Evolutionary conservation across 2,329 filamentous ascomycete species (phyloP).

Genomic region (Pyricularia grisea): DNA sequence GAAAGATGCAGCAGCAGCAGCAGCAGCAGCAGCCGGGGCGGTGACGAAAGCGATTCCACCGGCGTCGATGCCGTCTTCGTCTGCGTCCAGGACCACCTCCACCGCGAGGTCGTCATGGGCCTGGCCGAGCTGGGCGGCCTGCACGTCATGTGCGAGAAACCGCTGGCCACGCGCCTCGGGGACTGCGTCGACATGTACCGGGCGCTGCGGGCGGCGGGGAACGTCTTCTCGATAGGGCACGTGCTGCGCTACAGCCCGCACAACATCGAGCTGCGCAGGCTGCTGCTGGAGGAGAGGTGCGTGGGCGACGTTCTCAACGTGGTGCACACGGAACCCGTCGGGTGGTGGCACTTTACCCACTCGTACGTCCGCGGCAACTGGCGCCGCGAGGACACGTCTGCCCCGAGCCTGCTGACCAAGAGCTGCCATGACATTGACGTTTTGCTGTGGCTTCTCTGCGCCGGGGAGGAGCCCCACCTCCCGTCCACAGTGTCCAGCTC

Average conservation of each 20-base stretch:
- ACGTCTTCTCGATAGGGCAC: constrained; percentile 84
- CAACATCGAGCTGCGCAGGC: constrained; percentile 72
- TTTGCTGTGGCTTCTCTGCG: constrained; percentile 77
- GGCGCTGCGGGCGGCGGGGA: constrained; percentile 34
- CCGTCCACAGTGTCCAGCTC: constrained; percentile 67
- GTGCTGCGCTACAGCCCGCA: constrained; percentile 90
- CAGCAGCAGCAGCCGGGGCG: constrained; percentile 7
- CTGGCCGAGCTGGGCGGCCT: constrained; percentile 58
- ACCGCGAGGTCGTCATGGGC: constrained; percentile 69
- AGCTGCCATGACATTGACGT: constrained; percentile 96
- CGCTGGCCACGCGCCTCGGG: constrained; percentile 66
- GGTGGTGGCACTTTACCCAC: constrained; percentile 93
- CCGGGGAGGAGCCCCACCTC: constrained; percentile 53
- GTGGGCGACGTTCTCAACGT: constrained; percentile 81
- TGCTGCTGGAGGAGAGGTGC: constrained; percentile 64
- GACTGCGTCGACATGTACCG: constrained; percentile 71
- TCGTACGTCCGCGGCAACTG: constrained; percentile 91
- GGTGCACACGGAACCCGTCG: constrained; percentile 88
- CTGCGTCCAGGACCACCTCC: constrained; percentile 77
- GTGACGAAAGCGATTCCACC: constrained; percentile 23
- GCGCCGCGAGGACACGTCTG: constrained; percentile 70
- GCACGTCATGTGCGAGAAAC: constrained; percentile 94
- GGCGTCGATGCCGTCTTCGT: constrained; percentile 55
- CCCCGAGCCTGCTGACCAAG: constrained; percentile 80
- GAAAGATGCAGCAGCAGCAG: constrained; percentile 35